Conservation (phyloP, 1,284 basidiomycete genomes). For the Laetiporus sulphureus region DNA sequence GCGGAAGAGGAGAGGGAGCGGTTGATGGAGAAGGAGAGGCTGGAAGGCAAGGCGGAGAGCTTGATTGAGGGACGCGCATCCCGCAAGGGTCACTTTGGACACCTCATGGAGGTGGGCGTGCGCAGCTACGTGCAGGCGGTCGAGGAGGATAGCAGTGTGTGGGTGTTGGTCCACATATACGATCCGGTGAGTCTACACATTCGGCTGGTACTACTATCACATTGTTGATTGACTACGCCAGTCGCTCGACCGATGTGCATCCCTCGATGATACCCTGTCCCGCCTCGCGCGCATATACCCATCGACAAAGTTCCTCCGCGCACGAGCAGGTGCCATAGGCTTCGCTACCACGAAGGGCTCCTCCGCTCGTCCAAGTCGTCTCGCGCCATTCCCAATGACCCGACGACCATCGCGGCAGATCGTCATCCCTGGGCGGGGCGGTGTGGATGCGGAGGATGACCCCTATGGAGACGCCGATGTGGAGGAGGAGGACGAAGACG, state of each 20-base stretch:
- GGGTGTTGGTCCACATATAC: constrained; percentile 81
- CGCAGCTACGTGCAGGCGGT: constrained; percentile 71
- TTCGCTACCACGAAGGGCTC: constrained; percentile 44
- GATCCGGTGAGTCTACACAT: constrained; percentile 55
- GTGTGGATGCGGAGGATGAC: constrained; percentile 30
- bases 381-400: constrained; percentile 17
- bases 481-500: constrained; percentile 28
- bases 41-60: constrained; percentile 30
- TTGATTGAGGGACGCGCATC: constrained; percentile 35
- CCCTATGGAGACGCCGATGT: constrained; percentile 33
- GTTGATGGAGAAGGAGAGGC: constrained; percentile 19
- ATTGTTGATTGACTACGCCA: constrained; percentile 20
- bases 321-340: constrained; percentile 67
- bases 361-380: constrained; percentile 7
- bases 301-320: constrained; percentile 74
- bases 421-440: constrained; percentile 13
- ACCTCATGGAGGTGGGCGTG: constrained; percentile 74
- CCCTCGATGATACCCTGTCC: constrained; percentile 62
- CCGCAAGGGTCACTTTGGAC: constrained; percentile 62
- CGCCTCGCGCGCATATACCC: constrained; percentile 64
- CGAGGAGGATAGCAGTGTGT: constrained; percentile 65
- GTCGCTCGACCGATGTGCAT: constrained; percentile 70
- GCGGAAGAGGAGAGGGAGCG: constrained; percentile 65
- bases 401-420: constrained; percentile 20
- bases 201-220: not conserved